Base-by-base conservation (phyloP, 1,139 yeast genomes). In the Arxiozyma slooffiae region DNA sequence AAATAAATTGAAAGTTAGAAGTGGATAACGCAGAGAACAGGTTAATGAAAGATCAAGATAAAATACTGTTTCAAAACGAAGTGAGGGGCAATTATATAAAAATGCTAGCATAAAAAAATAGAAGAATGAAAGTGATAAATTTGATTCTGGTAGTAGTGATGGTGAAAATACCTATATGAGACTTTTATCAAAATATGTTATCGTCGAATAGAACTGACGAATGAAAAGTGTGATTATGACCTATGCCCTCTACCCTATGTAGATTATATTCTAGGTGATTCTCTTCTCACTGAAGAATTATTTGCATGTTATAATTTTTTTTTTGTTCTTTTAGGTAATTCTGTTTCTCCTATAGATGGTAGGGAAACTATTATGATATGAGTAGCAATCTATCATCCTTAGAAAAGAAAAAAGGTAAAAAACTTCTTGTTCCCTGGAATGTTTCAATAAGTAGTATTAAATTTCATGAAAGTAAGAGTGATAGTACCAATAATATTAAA, bases 271-370 rank as follows among this genome's bases (percentile, higher is more conserved):
- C 52, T 62, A 1, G 50, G 49, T 9, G 48, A 53, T 7, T 66
- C 62, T 14, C 52, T 65, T 9, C 64, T 62, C 44, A 53, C 60
- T 6, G 71, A 67, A 48, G 69, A 68, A 0, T 44, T 67, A 16
- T 66, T 66, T 57, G 70, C 70, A 3, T 68, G 70, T 0, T 62
- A 63, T 48, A 62, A 60, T 47, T 70, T 70, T 1, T 51, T 67
- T 21, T 67, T 67, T n/a, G n/a, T n/a, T n/a, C n/a, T n/a, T 48
- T 50, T 67, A 36, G 70, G 70, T 0, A 60, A 64, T 42, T 58
- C 63, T n/a, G 54, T 63, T n/a, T 38, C 59, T 8, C 57, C 39
- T 11, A 20, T 24, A 20, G 45, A 42, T 14, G 41, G 37, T 24
- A 17, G 30, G 11, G 36, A 30, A 30, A 30, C 16, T 30, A 30